Conservation (phyloP, 2,329 filamentous ascomycete species). For the Zasmidium citrigriseum region DNA sequence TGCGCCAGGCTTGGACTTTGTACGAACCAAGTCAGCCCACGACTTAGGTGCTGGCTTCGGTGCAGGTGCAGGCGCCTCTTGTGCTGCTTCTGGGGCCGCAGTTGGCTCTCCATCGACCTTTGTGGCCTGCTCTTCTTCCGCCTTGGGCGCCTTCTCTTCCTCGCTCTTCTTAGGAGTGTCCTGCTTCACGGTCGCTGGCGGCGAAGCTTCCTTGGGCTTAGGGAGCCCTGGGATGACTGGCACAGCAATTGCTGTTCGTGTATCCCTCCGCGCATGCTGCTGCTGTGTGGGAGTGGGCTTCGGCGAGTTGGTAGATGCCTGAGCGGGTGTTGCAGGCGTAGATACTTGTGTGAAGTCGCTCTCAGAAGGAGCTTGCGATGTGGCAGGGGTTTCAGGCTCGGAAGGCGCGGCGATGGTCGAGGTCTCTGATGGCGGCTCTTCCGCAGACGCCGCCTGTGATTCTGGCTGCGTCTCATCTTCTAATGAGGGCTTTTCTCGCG, state of each 20-base stretch:
- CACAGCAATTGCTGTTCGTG: constrained; percentile 48
- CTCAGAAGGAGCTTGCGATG: constrained; percentile 61
- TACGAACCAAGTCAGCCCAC: constrained; percentile 69
- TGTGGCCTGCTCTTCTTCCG: constrained; percentile 8
- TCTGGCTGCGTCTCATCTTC: constrained; percentile 38
- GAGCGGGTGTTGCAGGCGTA: constrained; percentile 53
- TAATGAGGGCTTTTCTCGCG: constrained; percentile 28
- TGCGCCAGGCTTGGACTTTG: constrained; percentile 43
- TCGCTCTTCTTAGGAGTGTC: constrained; percentile 10
- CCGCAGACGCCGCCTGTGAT: constrained; percentile 15
- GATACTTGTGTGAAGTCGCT: constrained; percentile 44
- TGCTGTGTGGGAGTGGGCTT: constrained; percentile 33
- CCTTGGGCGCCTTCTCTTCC: constrained; percentile 15
- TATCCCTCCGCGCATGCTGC: constrained; percentile 41
- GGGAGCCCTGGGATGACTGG: constrained; percentile 55
- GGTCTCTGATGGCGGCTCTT: constrained; percentile 42
- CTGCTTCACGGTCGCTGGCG: constrained; percentile 38
- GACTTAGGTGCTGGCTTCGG: constrained; percentile 49
- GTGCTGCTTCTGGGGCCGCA: constrained; percentile 41
- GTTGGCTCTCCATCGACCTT: constrained; percentile 19
- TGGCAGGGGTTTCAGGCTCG: constrained; percentile 58
- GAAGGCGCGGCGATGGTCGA: constrained; percentile 48
- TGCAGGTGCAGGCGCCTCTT: constrained; percentile 43
- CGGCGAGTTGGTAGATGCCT: constrained; percentile 32
- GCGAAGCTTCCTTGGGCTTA: constrained; percentile 42